Conservation (phyloP, 257 asterid genomes). For the Plantago ovata region DNA sequence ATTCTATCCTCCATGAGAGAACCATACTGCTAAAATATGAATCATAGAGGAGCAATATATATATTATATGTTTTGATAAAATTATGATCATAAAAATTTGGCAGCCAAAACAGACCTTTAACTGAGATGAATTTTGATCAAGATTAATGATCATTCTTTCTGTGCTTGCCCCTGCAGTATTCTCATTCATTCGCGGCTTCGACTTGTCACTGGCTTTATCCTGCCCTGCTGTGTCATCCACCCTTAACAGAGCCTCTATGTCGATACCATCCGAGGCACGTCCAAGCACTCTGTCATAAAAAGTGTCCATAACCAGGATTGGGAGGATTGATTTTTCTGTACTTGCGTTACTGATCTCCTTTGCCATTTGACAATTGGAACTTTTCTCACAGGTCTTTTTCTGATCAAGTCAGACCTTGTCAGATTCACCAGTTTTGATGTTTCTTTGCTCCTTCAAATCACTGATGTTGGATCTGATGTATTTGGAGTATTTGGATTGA, state of each 20-base stretch:
- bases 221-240: conserved; percentile 4
- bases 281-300: conserved; percentile 23
- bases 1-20: no score
- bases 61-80: no score
- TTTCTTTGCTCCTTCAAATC: not conserved
- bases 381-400: not conserved
- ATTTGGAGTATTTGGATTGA: no score
- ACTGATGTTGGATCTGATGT: no score
- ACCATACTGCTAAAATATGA: no score
- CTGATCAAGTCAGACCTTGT: not conserved
- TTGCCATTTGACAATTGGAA: not conserved
- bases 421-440: not conserved
- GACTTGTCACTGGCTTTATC: conserved; percentile 3
- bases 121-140: conserved; percentile 3
- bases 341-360: not conserved
- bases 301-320: conserved; percentile 27
- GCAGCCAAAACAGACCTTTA: conserved; percentile 11
- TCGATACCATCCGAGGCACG: conserved; percentile 21
- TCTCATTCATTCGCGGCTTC: conserved; percentile 4
- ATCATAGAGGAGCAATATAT: no score
- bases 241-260: conserved; percentile 15
- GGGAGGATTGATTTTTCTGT: conserved; percentile 15
- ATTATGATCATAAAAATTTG: no score
- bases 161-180: conserved; percentile 11
- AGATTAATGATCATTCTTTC: not conserved